These are phyloP conservation scores for Podosphaera aphanis DNA, from an alignment of 2,329 filamentous ascomycete species.

Conservation along the genomic window DNA sequence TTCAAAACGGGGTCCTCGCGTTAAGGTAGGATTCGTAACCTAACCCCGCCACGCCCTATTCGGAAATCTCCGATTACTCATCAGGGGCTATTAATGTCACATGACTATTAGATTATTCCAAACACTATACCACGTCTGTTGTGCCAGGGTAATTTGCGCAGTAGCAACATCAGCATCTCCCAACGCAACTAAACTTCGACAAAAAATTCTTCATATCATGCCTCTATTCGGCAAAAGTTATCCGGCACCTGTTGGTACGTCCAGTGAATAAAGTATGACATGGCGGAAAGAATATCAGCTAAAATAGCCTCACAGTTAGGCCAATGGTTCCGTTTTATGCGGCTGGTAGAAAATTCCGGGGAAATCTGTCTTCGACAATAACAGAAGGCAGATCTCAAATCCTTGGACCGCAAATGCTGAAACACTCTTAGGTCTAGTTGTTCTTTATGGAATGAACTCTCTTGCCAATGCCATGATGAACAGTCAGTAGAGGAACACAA, in stretches of 20 bases:
- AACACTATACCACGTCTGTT: no score
- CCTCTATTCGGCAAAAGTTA: constrained; percentile 70
- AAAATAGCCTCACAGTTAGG: constrained; percentile 35
- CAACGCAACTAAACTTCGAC: no score
- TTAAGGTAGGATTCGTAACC: no score
- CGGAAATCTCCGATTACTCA: no score
- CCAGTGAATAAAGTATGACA: constrained; percentile 4
- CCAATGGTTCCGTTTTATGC: constrained; percentile 84
- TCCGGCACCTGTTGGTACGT: constrained; percentile 54
- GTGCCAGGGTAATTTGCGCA: no score
- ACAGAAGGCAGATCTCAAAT: background rate
- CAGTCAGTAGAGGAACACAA: constrained; percentile 31
- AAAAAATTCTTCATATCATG: constrained; percentile 44
- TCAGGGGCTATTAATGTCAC: no score
- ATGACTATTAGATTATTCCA: no score
- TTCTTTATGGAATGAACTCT: constrained; percentile 81
- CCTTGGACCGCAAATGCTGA: constrained; percentile 5
- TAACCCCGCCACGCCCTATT: no score
- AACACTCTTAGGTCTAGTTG: constrained; percentile 40
- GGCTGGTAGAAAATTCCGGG: constrained; percentile 48
- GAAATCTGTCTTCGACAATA: background rate
- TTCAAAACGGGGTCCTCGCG: no score
- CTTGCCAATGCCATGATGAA: constrained; percentile 53
- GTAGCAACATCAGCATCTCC: no score
- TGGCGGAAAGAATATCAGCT: constrained; percentile 1